A percentile compares a stretch with the other conserved stretches of the same genome.
Evolutionary conservation across 192 early-diverging fungal genomes (phyloP).

Genomic region (Backusella circina): DNA sequence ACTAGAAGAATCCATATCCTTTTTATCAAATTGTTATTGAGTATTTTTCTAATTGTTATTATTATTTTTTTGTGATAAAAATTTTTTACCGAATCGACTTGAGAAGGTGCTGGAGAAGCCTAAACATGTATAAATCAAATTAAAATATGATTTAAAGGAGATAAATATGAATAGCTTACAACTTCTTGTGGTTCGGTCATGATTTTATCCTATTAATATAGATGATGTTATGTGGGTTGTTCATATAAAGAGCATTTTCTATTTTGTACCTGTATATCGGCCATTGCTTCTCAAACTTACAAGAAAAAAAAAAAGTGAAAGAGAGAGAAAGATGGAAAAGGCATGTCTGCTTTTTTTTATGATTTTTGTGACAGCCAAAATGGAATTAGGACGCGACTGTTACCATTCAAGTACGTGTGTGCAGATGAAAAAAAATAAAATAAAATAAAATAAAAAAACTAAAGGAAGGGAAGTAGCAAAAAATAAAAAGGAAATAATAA

Average conservation of each 20-base stretch:
- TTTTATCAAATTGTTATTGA: neutral
- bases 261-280: neutral
- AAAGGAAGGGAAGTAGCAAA: neutral
- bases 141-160: neutral
- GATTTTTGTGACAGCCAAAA: neutral
- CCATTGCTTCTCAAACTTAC: neutral
- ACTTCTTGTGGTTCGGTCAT: neutral
- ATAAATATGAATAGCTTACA: neutral
- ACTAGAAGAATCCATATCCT: neutral
- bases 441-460: too few species aligned
- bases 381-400: neutral
- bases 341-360: neutral
- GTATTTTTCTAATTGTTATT: neutral
- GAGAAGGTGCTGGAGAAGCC: neutral
- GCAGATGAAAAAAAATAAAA: too few species aligned
- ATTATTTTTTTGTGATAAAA: neutral
- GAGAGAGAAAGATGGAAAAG: neutral
- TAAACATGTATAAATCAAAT: neutral
- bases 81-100: neutral
- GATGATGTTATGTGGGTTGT: neutral
- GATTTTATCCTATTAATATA: neutral
- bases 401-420: neutral
- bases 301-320: neutral
- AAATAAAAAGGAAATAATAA: neutral
- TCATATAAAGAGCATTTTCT: neutral